phyloP scores from a whole-genome alignment of 1,284 basidiomycete species.

The Bjerkandera adusta region DNA sequence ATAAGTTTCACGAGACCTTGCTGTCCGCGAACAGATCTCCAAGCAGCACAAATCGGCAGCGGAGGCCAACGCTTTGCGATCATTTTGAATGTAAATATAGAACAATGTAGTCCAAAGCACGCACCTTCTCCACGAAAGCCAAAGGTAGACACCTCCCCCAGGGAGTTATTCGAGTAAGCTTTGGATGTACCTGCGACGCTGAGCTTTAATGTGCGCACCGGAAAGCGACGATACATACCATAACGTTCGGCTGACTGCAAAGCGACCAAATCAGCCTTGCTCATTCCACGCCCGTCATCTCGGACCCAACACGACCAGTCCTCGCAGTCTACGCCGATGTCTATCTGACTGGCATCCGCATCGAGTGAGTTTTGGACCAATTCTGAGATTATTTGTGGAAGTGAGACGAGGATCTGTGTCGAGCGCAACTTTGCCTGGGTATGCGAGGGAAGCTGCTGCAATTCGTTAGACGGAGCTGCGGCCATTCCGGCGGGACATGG shows the following conservation, averaged over 20 bases:
- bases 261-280: slow-evolving; percentile 49
- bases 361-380: slow-evolving; percentile 85
- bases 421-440: slow-evolving; percentile 75
- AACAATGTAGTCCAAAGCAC: slow-evolving; percentile 4
- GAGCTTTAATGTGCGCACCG: slow-evolving; percentile 1
- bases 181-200: slow-evolving; percentile 64
- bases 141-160: slow-evolving; percentile 62
- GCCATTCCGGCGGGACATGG: slow-evolving; percentile 4
- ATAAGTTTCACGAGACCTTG: slow-evolving; percentile 57
- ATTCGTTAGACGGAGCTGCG: background rate
- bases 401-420: slow-evolving; percentile 77
- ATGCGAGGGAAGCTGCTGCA: slow-evolving; percentile 36
- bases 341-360: slow-evolving; percentile 57
- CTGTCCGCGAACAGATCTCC: slow-evolving; percentile 75
- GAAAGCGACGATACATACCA: slow-evolving; percentile 42
- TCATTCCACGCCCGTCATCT: slow-evolving; percentile 81
- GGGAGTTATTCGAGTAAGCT: slow-evolving; percentile 47
- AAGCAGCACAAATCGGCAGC: slow-evolving; percentile 72
- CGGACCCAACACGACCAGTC: slow-evolving; percentile 80
- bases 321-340: slow-evolving; percentile 63
- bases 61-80: slow-evolving; percentile 72
- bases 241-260: slow-evolving; percentile 64
- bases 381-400: slow-evolving; percentile 78
- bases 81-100: background rate
- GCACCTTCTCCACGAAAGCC: slow-evolving; percentile 90